A percentile compares a stretch with the other conserved stretches of the same genome.
Conservation (phyloP, 495 filamentous ascomycete genomes). For the Amniculicola lignicola region DNA sequence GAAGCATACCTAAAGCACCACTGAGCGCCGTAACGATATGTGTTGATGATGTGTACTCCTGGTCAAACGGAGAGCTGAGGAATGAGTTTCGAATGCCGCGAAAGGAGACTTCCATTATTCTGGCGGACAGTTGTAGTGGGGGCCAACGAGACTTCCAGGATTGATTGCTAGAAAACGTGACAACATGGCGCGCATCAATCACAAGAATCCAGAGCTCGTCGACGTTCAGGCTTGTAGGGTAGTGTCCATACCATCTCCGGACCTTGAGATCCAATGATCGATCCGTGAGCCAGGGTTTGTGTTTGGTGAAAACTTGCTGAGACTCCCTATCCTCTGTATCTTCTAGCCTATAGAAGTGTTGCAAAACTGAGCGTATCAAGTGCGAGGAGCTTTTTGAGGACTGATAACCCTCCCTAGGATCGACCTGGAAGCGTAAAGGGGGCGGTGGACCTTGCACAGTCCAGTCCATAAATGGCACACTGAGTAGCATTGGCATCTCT, state of each 20-base stretch:
- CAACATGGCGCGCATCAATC: conserved; percentile 39
- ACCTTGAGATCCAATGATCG: conserved; percentile 42
- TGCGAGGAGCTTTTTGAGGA: conserved; percentile 38
- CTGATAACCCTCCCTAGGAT: conserved; percentile 41
- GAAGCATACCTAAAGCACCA: conserved; percentile 42
- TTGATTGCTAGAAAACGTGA: conserved; percentile 45
- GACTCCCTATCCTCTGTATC: conserved; percentile 42
- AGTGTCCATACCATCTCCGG: conserved; percentile 44
- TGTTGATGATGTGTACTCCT: conserved; percentile 39
- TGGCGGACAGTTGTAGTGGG: conserved; percentile 38
- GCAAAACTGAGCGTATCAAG: conserved; percentile 39
- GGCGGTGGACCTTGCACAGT: conserved; percentile 36
- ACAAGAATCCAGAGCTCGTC: conserved; percentile 45
- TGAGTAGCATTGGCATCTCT: conserved; percentile 36
- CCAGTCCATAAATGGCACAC: conserved; percentile 44
- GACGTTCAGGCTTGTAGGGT: conserved; percentile 42
- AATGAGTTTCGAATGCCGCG: conserved; percentile 40
- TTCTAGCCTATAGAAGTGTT: conserved; percentile 44
- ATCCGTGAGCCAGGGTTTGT: conserved; percentile 42
- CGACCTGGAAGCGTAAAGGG: conserved; percentile 42
- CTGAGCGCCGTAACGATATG: conserved; percentile 39
- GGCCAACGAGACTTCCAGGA: conserved; percentile 44
- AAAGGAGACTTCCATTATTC: conserved; percentile 43
- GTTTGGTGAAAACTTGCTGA: conserved; percentile 41
- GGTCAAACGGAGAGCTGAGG: conserved; percentile 29